phyloP scores from a whole-genome alignment of 1,284 basidiomycete genomes.

The Omphalotus olearius region DNA sequence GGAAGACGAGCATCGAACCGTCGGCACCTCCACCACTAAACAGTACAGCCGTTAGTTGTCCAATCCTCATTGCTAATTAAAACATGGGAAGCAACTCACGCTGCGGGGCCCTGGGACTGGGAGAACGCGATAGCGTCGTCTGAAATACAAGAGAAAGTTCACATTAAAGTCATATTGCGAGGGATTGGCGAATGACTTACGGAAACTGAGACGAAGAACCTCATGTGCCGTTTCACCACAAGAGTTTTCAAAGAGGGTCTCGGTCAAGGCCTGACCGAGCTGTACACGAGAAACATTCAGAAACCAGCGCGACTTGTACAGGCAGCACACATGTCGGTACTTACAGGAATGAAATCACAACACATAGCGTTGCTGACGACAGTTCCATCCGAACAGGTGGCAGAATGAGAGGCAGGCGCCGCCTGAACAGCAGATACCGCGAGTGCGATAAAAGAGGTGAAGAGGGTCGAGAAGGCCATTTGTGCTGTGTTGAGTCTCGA shows the following conservation, averaged over 20 bases:
- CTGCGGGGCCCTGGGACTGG: slow-evolving; percentile 1
- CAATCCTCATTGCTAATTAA: background rate
- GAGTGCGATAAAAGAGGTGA: slow-evolving; percentile 2
- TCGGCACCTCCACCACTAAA: slow-evolving; percentile 17
- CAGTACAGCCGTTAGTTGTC: background rate
- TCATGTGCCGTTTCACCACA: slow-evolving; percentile 16
- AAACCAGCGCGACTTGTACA: background rate
- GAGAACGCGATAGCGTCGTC: slow-evolving; percentile 12
- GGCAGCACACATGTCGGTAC: background rate
- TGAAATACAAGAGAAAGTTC: background rate
- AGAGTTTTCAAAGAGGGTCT: slow-evolving; percentile 12
- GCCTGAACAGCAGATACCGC: slow-evolving; percentile 6
- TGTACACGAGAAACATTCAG: background rate
- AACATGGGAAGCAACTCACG: slow-evolving; percentile 3
- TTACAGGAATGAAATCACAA: slow-evolving; percentile 15
- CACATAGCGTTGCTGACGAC: slow-evolving; percentile 11
- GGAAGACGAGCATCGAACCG: slow-evolving; percentile 17
- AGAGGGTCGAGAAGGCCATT: slow-evolving; percentile 11
- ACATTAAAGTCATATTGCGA: background rate
- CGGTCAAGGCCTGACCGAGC: slow-evolving; percentile 13
- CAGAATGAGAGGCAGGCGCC: slow-evolving; percentile 5
- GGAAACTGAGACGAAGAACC: slow-evolving; percentile 14
- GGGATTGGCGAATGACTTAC: slow-evolving; percentile 1
- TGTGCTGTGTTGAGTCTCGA: background rate
- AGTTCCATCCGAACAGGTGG: slow-evolving; percentile 13